These are phyloP conservation scores for Phialophora chinensis DNA, from an alignment of 2,329 filamentous ascomycete species.

Conservation along the genomic window DNA sequence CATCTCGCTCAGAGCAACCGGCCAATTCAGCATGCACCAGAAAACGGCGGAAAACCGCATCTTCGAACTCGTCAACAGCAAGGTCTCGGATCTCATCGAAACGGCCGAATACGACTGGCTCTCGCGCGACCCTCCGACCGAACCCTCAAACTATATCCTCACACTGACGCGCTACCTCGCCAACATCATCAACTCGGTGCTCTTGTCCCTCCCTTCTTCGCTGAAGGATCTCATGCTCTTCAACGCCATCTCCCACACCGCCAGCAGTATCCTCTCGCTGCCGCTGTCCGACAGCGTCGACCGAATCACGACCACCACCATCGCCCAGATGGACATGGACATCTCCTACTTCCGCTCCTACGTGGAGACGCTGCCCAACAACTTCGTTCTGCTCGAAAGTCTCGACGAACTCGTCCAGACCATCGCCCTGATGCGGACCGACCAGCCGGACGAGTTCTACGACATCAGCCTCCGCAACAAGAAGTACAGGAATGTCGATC, in stretches of 20 bases:
- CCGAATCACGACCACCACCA: slow-evolving; percentile 85
- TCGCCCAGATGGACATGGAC: slow-evolving; percentile 79
- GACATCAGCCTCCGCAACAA: slow-evolving; percentile 88
- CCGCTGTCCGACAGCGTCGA: slow-evolving; percentile 80
- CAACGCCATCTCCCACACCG: slow-evolving; percentile 89
- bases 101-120: slow-evolving; percentile 97
- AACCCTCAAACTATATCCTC: slow-evolving; percentile 93
- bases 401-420: slow-evolving; percentile 94
- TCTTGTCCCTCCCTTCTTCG: slow-evolving; percentile 88
- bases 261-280: slow-evolving; percentile 75
- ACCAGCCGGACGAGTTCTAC: slow-evolving; percentile 96
- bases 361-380: slow-evolving; percentile 77
- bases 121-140: slow-evolving; percentile 65
- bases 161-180: slow-evolving; percentile 90
- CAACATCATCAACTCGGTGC: slow-evolving; percentile 94
- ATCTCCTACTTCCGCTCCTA: slow-evolving; percentile 84
- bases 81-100: slow-evolving; percentile 96
- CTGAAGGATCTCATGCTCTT: slow-evolving; percentile 99
- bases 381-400: slow-evolving; percentile 85
- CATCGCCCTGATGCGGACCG: slow-evolving; percentile 80
- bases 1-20: slow-evolving; percentile 65
- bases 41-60: slow-evolving; percentile 97
- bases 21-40: slow-evolving; percentile 85
- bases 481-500: slow-evolving; percentile 92
- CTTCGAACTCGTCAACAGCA: slow-evolving; percentile 97